Evolutionary conservation across 1,284 basidiomycete species (phyloP), one percentile per base, ranked within the genome.

Genomic region (Fomes fomentarius): DNA sequence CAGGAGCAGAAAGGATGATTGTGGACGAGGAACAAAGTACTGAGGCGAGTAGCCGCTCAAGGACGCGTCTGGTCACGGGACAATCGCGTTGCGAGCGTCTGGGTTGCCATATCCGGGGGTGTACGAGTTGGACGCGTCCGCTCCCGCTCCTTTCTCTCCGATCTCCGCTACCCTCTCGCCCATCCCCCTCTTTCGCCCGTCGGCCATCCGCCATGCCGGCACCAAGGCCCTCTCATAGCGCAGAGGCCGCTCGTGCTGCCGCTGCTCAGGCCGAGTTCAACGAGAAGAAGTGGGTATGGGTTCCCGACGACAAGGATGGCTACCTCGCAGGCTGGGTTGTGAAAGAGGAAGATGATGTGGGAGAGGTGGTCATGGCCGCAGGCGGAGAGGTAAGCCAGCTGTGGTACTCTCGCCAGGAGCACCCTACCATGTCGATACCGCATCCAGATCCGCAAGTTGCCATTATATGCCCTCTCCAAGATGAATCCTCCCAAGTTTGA

Each of bases 401-500:
- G n/a, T n/a, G n/a, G n/a, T n/a, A n/a, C n/a, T n/a, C n/a, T n/a
- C n/a, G n/a, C n/a, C n/a, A n/a, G n/a, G n/a, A n/a, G n/a, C 41
- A 28, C 30, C 30, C 19, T 35, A 19, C 38, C 25, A 10, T 11
- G 24, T 33, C 33, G 24, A 28, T 14, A 17, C 28, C 33, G 26
- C 9, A 24, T 42, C 25, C 66, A 92, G 89, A 82, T 89, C 65
- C 84, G 91, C 45, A 83, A 74, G 53, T 81, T 96, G 7, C 87
- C 89, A 3, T 77, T 93, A 50, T 88, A 92, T 63, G 82, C 86
- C 19, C 74, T 96, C 39, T 94, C 89, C 63, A 95, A 94, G 77
- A 96, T 96, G 93, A 99, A 99, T 68, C 97, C 96, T 12, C 96
- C 96, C 40, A 97, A 98, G 75, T 99, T 99, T 71, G 96, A 99